Evolutionary conservation across 176 grass and related monocot species (phyloP).

Genomic region (Chloris gayana): DNA sequence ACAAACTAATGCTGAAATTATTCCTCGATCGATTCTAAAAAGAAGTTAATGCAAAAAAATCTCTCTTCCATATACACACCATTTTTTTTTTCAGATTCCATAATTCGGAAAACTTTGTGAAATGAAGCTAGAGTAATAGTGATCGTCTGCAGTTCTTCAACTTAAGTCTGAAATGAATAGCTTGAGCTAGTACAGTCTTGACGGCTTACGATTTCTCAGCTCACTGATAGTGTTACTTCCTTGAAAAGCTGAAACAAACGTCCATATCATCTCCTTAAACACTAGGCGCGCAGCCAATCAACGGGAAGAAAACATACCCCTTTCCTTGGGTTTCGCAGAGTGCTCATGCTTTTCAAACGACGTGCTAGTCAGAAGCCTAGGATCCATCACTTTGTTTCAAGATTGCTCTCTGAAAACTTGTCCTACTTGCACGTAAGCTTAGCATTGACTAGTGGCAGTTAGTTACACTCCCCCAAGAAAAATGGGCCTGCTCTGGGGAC

Average conservation of each 20-base stretch:
- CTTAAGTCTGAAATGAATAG: background rate
- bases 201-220: background rate
- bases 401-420: slow-evolving; percentile 9
- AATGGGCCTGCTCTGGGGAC: too few species aligned
- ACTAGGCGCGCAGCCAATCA: background rate
- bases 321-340: background rate
- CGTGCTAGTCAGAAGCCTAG: background rate
- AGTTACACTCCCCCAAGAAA: background rate
- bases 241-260: too few species aligned
- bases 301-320: background rate
- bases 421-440: background rate
- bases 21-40: background rate
- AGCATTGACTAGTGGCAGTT: slow-evolving; percentile 8
- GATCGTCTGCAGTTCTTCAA: background rate
- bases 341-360: background rate
- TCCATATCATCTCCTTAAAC: background rate
- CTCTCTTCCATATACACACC: too few species aligned
- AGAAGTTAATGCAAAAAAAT: too few species aligned
- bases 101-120: background rate
- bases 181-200: background rate
- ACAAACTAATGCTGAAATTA: background rate
- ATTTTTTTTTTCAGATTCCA: background rate
- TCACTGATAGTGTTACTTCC: background rate
- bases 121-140: background rate
- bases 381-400: background rate